These are phyloP conservation scores for Metschnikowia continentalis DNA, from an alignment of 805 yeast genomes.

Conservation along the genomic window DNA sequence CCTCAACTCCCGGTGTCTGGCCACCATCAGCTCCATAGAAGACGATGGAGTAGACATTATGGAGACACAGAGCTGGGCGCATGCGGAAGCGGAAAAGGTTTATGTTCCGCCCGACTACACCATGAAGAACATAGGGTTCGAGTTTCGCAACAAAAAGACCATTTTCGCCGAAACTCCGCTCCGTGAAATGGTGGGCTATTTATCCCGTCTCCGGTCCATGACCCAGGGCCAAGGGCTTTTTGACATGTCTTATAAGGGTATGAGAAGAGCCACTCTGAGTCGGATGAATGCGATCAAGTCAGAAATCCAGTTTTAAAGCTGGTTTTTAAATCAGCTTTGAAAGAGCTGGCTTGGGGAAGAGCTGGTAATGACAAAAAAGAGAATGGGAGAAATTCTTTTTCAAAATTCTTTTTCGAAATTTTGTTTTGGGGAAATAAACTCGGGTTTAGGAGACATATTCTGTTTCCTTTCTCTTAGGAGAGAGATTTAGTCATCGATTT, in stretches of 20 bases:
- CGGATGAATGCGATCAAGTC: constrained; percentile 12
- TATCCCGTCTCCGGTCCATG: constrained; percentile 68
- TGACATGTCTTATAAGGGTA: constrained; percentile 71
- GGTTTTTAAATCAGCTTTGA: too few species aligned
- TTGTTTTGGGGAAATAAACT: too few species aligned
- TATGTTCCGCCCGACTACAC: constrained; percentile 81
- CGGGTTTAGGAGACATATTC: too few species aligned
- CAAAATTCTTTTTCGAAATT: too few species aligned
- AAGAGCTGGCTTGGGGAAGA: too few species aligned
- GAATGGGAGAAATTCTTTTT: too few species aligned
- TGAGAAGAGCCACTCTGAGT: constrained; percentile 52
- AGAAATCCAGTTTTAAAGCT: constrained; percentile 9
- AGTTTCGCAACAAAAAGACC: constrained; percentile 44
- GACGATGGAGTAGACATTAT: constrained; percentile 47
- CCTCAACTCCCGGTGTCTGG: constrained; percentile 72
- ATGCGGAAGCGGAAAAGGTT: constrained; percentile 53
- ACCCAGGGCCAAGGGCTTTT: constrained; percentile 89
- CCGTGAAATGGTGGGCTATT: constrained; percentile 86
- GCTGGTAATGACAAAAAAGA: too few species aligned
- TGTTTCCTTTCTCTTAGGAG: too few species aligned
- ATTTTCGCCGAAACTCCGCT: constrained; percentile 82
- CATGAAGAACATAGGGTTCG: constrained; percentile 23
- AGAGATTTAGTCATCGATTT: too few species aligned
- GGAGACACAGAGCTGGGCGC: constrained; percentile 44
- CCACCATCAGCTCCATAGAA: constrained; percentile 65